phyloP scores from a whole-genome alignment of 2,329 filamentous ascomycete genomes.

The Akanthomyces uredinophilus region DNA sequence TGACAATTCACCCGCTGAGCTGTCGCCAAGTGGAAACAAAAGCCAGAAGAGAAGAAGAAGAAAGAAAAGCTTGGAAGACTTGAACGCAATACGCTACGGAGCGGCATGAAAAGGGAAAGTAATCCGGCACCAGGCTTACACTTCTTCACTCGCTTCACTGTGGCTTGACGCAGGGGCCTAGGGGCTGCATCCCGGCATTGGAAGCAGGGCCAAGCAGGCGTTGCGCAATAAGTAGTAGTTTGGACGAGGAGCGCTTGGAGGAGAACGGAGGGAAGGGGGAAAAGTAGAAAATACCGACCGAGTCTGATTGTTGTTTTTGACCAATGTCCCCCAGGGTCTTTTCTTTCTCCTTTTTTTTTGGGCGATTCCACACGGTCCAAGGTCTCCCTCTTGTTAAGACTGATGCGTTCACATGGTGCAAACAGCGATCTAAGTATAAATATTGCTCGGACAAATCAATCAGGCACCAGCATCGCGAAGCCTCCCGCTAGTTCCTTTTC shows the following conservation, averaged over 20 bases:
- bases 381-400: background rate
- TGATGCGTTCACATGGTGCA: background rate
- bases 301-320: background rate
- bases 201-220: background rate
- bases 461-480: too few relatives aligned
- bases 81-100: background rate
- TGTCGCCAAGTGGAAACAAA: too few relatives aligned
- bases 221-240: background rate
- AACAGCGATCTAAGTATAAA: too few relatives aligned
- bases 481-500: too few relatives aligned
- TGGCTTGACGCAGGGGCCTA: constrained; percentile 12
- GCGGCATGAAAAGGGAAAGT: background rate
- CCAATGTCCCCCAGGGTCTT: background rate
- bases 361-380: background rate
- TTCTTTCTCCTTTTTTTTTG: background rate
- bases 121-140: background rate
- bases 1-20: too few relatives aligned
- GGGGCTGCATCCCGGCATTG: constrained; percentile 1
- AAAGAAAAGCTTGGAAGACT: background rate
- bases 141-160: background rate
- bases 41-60: background rate
- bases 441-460: too few relatives aligned
- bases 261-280: too few relatives aligned
- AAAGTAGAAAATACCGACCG: too few relatives aligned
- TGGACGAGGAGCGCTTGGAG: too few relatives aligned